These are phyloP conservation scores for Phytophthora quininea DNA, from an alignment of 352 stramenopile species.

Conservation along the genomic window DNA sequence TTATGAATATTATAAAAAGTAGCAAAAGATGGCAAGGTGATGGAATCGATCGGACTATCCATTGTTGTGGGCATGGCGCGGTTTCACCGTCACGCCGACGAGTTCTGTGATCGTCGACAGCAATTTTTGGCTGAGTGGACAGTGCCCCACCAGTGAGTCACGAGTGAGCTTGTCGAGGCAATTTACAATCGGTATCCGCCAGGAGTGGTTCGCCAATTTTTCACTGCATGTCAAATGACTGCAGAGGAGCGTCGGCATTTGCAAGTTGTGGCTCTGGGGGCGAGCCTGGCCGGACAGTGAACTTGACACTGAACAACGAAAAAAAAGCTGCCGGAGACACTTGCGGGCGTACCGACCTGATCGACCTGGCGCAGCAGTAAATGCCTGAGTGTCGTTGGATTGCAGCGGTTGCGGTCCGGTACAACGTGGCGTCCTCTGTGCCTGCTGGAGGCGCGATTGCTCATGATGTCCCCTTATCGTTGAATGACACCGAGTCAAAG, in stretches of 20 bases:
- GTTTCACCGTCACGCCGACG: slow-evolving; percentile 1
- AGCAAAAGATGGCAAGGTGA: too few species aligned
- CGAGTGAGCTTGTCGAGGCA: neutral
- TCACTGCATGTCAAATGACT: slow-evolving; percentile 13
- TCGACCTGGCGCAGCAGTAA: too few species aligned
- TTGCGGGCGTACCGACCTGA: too few species aligned
- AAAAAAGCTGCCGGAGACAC: too few species aligned
- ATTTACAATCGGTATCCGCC: neutral
- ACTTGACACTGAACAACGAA: neutral
- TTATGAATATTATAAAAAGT: too few species aligned
- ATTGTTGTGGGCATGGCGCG: neutral
- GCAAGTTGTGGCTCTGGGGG: slow-evolving; percentile 9
- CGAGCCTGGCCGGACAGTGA: slow-evolving; percentile 32
- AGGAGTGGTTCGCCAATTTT: slow-evolving; percentile 20
- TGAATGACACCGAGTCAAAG: neutral
- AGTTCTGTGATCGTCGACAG: neutral
- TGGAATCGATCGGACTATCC: slow-evolving; percentile 1
- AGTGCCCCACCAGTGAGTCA: neutral
- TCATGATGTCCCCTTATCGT: slow-evolving; percentile 29
- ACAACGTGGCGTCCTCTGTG: slow-evolving; percentile 19
- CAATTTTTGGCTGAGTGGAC: neutral
- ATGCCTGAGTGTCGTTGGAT: slow-evolving; percentile 16
- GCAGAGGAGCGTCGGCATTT: slow-evolving; percentile 21
- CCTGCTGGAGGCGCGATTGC: slow-evolving; percentile 22
- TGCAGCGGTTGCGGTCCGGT: slow-evolving; percentile 13